Evolutionary conservation across 352 stramenopile species (phyloP).

Genomic region (Phytophthora ramorum): DNA sequence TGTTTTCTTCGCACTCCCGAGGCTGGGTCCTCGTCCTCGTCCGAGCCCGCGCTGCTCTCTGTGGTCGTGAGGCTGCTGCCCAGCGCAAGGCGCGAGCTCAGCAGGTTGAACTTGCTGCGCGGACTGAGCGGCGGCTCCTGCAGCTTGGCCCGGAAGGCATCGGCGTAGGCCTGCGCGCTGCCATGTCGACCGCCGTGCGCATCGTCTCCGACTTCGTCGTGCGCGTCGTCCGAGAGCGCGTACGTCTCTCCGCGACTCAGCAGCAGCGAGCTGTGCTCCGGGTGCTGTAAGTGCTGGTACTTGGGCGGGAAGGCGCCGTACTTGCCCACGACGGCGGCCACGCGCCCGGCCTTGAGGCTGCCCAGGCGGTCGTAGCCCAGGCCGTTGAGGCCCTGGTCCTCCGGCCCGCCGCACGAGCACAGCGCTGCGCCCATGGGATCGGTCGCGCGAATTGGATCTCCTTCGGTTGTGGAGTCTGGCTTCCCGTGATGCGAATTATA

Average conservation of each 20-base stretch:
- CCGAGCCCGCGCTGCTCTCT: slow-evolving; percentile 32
- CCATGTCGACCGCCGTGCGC: slow-evolving; percentile 19
- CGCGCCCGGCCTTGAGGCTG: slow-evolving; percentile 37
- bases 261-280: slow-evolving; percentile 45
- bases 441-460: slow-evolving; percentile 26
- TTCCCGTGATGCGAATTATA: slow-evolving; percentile 2
- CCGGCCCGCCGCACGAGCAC: slow-evolving; percentile 55
- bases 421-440: slow-evolving; percentile 55
- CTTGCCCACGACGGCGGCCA: slow-evolving; percentile 37
- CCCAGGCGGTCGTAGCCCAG: slow-evolving; percentile 50
- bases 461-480: slow-evolving; percentile 17
- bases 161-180: slow-evolving; percentile 62
- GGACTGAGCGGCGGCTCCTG: slow-evolving; percentile 75
- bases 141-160: slow-evolving; percentile 75
- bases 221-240: slow-evolving; percentile 57
- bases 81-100: slow-evolving; percentile 39
- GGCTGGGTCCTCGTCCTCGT: slow-evolving; percentile 13
- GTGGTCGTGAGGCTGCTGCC: slow-evolving; percentile 34
- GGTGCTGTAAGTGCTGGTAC: slow-evolving; percentile 39
- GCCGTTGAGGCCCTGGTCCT: slow-evolving; percentile 48
- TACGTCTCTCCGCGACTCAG: slow-evolving; percentile 65
- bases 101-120: slow-evolving; percentile 70
- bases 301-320: slow-evolving; percentile 45
- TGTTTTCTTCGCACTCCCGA: slow-evolving; percentile 11
- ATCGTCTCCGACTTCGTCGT: slow-evolving; percentile 29